A percentile compares a stretch with the other conserved stretches of the same genome.
Evolutionary conservation across 2,329 filamentous ascomycete species (phyloP).

Genomic region (Anthostomella pinea): DNA sequence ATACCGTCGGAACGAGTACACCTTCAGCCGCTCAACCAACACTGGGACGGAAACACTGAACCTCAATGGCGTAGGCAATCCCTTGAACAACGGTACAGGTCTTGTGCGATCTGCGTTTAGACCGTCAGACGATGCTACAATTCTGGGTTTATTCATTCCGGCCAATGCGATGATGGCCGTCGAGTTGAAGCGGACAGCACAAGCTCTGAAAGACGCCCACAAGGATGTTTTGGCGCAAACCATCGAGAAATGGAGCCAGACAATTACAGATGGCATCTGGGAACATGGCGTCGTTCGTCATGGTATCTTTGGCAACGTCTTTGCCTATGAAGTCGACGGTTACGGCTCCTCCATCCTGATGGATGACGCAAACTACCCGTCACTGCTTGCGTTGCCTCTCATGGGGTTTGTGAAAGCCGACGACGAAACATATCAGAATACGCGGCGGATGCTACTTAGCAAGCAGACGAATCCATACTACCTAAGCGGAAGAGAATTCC

Average conservation of each 20-base stretch:
- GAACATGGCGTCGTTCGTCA: slow-evolving; percentile 79
- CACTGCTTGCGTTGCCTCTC: slow-evolving; percentile 72
- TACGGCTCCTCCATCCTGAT: slow-evolving; percentile 80
- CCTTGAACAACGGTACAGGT: slow-evolving; percentile 78
- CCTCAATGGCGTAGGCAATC: slow-evolving; percentile 83
- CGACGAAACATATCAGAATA: slow-evolving; percentile 81
- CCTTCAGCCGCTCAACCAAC: slow-evolving; percentile 78
- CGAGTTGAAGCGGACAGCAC: slow-evolving; percentile 73
- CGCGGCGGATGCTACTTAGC: slow-evolving; percentile 71
- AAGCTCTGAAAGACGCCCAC: slow-evolving; percentile 61
- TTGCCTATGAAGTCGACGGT: slow-evolving; percentile 85
- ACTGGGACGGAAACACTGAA: slow-evolving; percentile 87
- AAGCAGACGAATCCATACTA: slow-evolving; percentile 85
- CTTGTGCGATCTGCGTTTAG: slow-evolving; percentile 89
- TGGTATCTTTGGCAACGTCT: slow-evolving; percentile 72
- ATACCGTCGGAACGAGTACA: slow-evolving; percentile 75
- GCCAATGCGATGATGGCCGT: slow-evolving; percentile 95
- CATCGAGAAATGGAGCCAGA: slow-evolving; percentile 57
- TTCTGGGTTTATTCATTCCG: slow-evolving; percentile 91
- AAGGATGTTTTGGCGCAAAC: slow-evolving; percentile 51
- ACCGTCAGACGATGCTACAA: slow-evolving; percentile 92
- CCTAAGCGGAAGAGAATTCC: slow-evolving; percentile 71
- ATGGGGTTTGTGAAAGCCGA: slow-evolving; percentile 68
- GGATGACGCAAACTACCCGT: slow-evolving; percentile 88
- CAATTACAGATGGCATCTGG: slow-evolving; percentile 74